Evolutionary conservation across 2,329 filamentous ascomycete genomes (phyloP), one percentile per base, ranked within the genome.

Genomic region (Fusarium scirpi): DNA sequence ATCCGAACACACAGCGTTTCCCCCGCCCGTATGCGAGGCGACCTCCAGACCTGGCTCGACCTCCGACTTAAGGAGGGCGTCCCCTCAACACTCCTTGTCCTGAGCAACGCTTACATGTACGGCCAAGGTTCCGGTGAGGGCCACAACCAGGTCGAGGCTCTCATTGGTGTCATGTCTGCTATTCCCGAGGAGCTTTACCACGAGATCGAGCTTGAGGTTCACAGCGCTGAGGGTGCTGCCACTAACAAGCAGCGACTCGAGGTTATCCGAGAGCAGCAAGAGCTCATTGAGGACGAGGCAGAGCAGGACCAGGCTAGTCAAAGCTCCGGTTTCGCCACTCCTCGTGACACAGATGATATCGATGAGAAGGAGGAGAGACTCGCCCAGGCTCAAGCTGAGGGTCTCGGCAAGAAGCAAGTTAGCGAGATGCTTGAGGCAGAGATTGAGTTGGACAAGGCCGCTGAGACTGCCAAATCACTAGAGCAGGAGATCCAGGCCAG

Each of bases 181-280:
- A 98, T 99, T 68, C 96, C 96, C 5, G 96, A 99, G 82, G 96
- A 99, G 81, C 87, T 99, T 43, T 99, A 97, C 92, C 96, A 99
- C 86, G 96, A 99, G 85, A 98, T 99, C 70, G 96, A 98, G 82
- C 91, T 99, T 32, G 96, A 99, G 84, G 94, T 99, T 12, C 94
- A 98, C 86, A 97, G 91, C 67, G 94, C 95, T 51, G 96, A 99
- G 83, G 96, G 96, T 67, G 95, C 94, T 13, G 96, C 96, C 25
- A 99, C 96, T 72, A 99, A 99, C 89, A 98, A 97, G 87, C 96
- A 98, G 86, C 92, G 96, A 80, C 91, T 99, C 44, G 96, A 99
- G 85, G 96, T 99, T 18, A 88, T 99, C 78, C 97, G 94, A 87
- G 96, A 99, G 85, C 96, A 99, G 85, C 93, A 99, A 81, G 96